phyloP scores from a whole-genome alignment of 306 rosid genomes.

The Begonia loranthoides region DNA sequence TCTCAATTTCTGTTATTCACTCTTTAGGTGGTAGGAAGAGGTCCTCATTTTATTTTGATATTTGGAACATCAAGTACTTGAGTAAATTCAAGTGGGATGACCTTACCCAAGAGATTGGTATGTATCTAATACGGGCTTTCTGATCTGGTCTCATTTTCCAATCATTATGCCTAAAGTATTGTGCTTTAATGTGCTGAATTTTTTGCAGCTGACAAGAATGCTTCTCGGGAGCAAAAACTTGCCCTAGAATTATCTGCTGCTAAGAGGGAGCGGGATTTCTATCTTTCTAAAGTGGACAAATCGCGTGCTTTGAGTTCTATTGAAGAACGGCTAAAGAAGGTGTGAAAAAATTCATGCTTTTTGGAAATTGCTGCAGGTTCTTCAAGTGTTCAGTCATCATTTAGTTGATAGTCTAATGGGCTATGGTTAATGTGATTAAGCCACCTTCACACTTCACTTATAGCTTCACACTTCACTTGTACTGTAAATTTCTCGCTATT shows the following conservation, averaged over 20 bases:
- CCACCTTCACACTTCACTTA: not conserved
- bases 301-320: conserved; percentile 63
- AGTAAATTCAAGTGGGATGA: conserved; percentile 97
- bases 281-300: conserved; percentile 52
- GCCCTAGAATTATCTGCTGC: conserved; percentile 81
- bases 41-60: conserved; percentile 64
- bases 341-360: conserved; percentile 7
- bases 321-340: conserved; percentile 73
- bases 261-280: conserved; percentile 71
- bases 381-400: not conserved
- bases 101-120: conserved; percentile 79
- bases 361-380: not conserved
- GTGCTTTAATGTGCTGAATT: not conserved
- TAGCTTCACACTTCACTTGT: too few species aligned
- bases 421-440: not conserved
- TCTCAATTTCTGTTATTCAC: too few species aligned
- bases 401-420: not conserved
- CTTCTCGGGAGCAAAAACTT: conserved; percentile 63
- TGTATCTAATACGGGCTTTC: conserved; percentile 6
- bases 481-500: too few species aligned
- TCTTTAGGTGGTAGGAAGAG: conserved; percentile 77
- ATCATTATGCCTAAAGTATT: too few species aligned
- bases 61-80: conserved; percentile 91
- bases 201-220: conserved; percentile 56
- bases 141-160: conserved; percentile 2